Evolutionary conservation across 2,329 filamentous ascomycete genomes (phyloP).

Genomic region (Pseudocercospora cruenta): DNA sequence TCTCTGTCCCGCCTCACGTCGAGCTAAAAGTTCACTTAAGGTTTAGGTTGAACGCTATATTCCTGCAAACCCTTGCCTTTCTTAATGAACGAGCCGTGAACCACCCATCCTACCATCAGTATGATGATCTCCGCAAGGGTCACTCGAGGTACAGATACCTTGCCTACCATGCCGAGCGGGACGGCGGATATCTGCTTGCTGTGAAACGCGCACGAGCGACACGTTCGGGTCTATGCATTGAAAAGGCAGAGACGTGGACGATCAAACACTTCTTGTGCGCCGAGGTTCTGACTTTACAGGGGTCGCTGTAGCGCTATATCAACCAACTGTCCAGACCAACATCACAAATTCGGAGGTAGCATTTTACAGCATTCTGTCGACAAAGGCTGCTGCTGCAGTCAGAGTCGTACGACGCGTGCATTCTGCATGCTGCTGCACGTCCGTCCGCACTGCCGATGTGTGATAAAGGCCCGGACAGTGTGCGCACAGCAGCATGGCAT

Average conservation of each 20-base stretch:
- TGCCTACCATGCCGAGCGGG: not conserved
- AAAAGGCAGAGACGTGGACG: not conserved
- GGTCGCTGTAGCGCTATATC: not conserved
- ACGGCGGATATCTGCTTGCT: not conserved
- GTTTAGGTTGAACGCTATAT: constrained; percentile 7
- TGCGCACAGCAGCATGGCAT: not conserved
- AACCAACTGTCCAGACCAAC: not conserved
- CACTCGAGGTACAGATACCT: not conserved
- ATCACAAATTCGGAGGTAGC: not conserved
- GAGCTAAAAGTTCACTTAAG: constrained; percentile 7
- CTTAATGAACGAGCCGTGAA: constrained; percentile 1
- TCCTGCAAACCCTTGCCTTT: constrained; percentile 6
- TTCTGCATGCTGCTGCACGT: not conserved
- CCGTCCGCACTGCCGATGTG: not conserved
- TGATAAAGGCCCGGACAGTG: not conserved
- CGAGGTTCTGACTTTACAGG: not conserved
- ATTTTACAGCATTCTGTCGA: not conserved
- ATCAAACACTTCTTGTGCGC: not conserved
- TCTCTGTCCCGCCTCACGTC: constrained; percentile 6
- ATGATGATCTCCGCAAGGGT: not conserved
- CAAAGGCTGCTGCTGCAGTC: not conserved
- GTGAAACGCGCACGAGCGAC: not conserved
- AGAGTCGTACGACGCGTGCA: not conserved
- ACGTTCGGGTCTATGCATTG: not conserved
- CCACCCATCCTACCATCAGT: not conserved